These are phyloP conservation scores for Barnettozyma salicaria DNA, from an alignment of 805 yeast genomes.

Conservation along the genomic window DNA sequence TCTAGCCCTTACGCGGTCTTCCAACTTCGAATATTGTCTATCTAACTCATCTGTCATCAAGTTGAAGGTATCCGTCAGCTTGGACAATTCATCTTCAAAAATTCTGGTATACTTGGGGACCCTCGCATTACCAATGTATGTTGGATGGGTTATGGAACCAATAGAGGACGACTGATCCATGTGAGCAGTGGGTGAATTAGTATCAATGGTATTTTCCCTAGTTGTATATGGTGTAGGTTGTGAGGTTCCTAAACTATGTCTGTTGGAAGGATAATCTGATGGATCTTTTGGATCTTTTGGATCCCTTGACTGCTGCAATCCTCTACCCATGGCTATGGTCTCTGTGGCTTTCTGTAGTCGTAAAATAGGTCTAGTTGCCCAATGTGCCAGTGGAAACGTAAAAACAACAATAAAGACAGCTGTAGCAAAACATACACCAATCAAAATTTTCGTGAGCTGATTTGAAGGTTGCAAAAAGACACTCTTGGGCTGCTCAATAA, in stretches of 20 bases:
- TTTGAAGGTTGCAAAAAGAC: slow-evolving; percentile 59
- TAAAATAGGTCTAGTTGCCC: slow-evolving; percentile 79
- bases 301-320: slow-evolving; percentile 24
- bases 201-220: slow-evolving; percentile 1
- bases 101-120: slow-evolving; percentile 45
- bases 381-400: slow-evolving; percentile 81
- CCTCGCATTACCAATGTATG: slow-evolving; percentile 33
- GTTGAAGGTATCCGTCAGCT: slow-evolving; percentile 82
- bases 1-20: slow-evolving; percentile 80
- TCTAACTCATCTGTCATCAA: slow-evolving; percentile 86
- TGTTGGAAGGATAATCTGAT: slow-evolving; percentile 10
- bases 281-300: slow-evolving; percentile 12
- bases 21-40: slow-evolving; percentile 75
- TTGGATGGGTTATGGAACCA: slow-evolving; percentile 17
- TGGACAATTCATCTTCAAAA: slow-evolving; percentile 80
- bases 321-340: slow-evolving; percentile 36
- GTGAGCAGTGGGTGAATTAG: slow-evolving; percentile 1
- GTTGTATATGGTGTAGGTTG: slow-evolving; percentile 5
- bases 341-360: slow-evolving; percentile 80
- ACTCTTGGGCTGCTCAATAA: slow-evolving; percentile 56
- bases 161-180: neutral
- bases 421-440: slow-evolving; percentile 73
- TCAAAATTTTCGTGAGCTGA: slow-evolving; percentile 58
- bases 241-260: slow-evolving; percentile 9
- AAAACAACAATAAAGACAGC: slow-evolving; percentile 67